These are phyloP conservation scores for Pseudocercospora ulei DNA, from an alignment of 2,329 filamentous ascomycete species.

Conservation along the genomic window DNA sequence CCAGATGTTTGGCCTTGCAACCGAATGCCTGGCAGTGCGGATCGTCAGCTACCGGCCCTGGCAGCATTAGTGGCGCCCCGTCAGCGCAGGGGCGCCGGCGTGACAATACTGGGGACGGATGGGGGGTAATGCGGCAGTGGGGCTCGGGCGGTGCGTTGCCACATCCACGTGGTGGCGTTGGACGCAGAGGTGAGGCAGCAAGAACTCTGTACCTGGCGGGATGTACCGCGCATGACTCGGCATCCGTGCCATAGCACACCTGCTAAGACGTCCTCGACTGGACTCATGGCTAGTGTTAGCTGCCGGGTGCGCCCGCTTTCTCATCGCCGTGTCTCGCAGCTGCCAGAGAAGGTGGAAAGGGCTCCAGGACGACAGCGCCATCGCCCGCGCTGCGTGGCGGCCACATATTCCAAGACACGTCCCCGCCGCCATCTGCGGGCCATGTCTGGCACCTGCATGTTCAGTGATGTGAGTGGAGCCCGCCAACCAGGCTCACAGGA, in stretches of 20 bases:
- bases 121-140: constrained; percentile 13
- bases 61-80: constrained; percentile 10
- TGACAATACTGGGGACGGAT: constrained; percentile 7
- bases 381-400: constrained; percentile 4
- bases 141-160: constrained; percentile 4
- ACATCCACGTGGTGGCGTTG: constrained; percentile 19
- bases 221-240: constrained; percentile 12
- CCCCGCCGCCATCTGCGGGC: neutral
- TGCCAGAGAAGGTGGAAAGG: constrained; percentile 1
- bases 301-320: neutral
- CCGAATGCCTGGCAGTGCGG: constrained; percentile 15
- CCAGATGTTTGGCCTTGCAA: constrained; percentile 6
- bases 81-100: constrained; percentile 12
- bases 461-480: neutral
- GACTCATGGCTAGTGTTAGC: constrained; percentile 3
- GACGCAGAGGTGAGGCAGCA: constrained; percentile 9
- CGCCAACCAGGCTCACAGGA: neutral
- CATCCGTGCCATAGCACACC: constrained; percentile 16
- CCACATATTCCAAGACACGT: constrained; percentile 1
- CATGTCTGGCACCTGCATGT: neutral
- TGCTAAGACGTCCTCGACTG: constrained; percentile 7
- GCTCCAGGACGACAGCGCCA: neutral
- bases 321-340: constrained; percentile 2
- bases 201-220: constrained; percentile 16
- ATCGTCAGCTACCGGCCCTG: constrained; percentile 14